Evolutionary conservation across 768 basidiomycete genomes (phyloP).

Genomic region (Epithele typhae): DNA sequence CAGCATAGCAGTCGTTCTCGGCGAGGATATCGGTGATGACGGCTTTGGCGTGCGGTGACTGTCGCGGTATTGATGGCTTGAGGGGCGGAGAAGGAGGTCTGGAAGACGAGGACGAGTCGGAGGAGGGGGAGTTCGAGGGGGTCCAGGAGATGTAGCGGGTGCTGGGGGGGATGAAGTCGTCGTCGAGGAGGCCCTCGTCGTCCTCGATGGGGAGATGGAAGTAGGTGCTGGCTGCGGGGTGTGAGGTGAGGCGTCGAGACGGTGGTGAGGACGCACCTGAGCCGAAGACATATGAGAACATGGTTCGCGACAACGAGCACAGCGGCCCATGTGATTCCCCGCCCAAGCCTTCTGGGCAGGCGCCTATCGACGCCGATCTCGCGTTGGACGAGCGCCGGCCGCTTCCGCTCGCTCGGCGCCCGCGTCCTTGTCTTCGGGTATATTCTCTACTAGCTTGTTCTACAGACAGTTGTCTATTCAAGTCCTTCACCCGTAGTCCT

Average conservation of each 20-base stretch:
- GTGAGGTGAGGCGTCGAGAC: neutral
- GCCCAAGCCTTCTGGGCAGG: too few species aligned
- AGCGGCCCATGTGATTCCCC: slow-evolving; percentile 20
- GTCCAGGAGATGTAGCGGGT: slow-evolving; percentile 27
- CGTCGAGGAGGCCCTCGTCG: slow-evolving; percentile 42
- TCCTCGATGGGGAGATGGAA: slow-evolving; percentile 64
- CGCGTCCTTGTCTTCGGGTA: too few species aligned
- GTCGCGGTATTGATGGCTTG: slow-evolving; percentile 6
- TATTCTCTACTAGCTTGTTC: too few species aligned
- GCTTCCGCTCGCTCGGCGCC: too few species aligned
- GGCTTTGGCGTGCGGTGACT: slow-evolving; percentile 18
- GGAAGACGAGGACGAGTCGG: slow-evolving; percentile 17
- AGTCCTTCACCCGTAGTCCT: too few species aligned
- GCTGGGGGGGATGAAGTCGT: slow-evolving; percentile 33
- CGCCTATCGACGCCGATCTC: too few species aligned
- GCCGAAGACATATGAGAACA: slow-evolving; percentile 25
- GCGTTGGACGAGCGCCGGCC: too few species aligned
- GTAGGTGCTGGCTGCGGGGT: slow-evolving; percentile 49
- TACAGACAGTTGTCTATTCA: too few species aligned
- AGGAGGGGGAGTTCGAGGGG: slow-evolving; percentile 17
- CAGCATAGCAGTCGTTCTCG: slow-evolving; percentile 64
- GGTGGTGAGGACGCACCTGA: slow-evolving; percentile 12
- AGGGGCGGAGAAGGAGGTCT: slow-evolving; percentile 21
- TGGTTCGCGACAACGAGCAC: slow-evolving; percentile 20
- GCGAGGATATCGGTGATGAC: slow-evolving; percentile 52